Percentiles rank a stretch among this genome's conserved stretches.
These are phyloP conservation scores for Fusarium burgessii DNA, from an alignment of 2,329 filamentous ascomycete species.

Conservation along the genomic window DNA sequence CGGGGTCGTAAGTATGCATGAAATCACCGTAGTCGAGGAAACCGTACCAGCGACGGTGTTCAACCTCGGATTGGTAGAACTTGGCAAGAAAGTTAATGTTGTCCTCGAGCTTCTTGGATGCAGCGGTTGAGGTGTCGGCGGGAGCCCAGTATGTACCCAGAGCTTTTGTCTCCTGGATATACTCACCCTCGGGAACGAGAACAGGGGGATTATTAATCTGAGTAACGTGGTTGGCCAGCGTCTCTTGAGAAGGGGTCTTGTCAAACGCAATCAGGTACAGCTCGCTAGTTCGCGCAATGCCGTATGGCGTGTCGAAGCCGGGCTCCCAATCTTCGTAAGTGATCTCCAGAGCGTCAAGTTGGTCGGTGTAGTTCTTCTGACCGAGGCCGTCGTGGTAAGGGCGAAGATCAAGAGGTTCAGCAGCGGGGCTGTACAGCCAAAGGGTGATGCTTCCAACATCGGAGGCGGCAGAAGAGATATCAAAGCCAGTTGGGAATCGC, in stretches of 20 bases:
- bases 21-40: slow-evolving; percentile 73
- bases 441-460: slow-evolving; percentile 66
- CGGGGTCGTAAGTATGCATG: slow-evolving; percentile 70
- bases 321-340: slow-evolving; percentile 73
- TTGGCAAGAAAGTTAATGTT: slow-evolving; percentile 67
- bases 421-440: slow-evolving; percentile 70
- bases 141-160: slow-evolving; percentile 67
- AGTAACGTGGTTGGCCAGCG: slow-evolving; percentile 57
- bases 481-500: slow-evolving; percentile 68
- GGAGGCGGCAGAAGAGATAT: slow-evolving; percentile 63
- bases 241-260: slow-evolving; percentile 62
- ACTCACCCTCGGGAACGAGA: slow-evolving; percentile 60
- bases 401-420: slow-evolving; percentile 66
- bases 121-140: slow-evolving; percentile 46
- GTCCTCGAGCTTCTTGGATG: slow-evolving; percentile 57
- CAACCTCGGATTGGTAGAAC: slow-evolving; percentile 67
- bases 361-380: slow-evolving; percentile 65
- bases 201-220: slow-evolving; percentile 65
- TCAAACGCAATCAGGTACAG: slow-evolving; percentile 65
- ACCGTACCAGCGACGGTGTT: slow-evolving; percentile 71
- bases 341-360: slow-evolving; percentile 70
- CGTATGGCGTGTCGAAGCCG: slow-evolving; percentile 67
- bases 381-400: slow-evolving; percentile 70
- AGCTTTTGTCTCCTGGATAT: slow-evolving; percentile 64
- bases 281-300: slow-evolving; percentile 69